Conservation (phyloP, 306 rosid genomes). For the Amphicarpaea edgeworthii region DNA sequence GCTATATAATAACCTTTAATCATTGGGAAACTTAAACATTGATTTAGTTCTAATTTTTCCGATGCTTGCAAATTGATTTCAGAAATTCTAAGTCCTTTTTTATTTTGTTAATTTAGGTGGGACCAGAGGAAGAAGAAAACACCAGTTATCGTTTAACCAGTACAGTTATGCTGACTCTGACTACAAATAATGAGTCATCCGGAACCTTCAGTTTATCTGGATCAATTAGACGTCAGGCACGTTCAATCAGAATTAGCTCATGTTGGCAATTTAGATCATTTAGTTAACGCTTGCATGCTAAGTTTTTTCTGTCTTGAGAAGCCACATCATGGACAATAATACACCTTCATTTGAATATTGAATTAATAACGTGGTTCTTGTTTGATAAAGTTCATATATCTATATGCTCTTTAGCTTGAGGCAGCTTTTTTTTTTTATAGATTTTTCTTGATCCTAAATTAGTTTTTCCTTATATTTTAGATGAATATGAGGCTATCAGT, state of each 20-base stretch:
- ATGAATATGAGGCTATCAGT: slow-evolving; percentile 86
- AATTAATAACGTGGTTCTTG: slow-evolving; percentile 4
- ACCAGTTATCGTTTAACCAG: slow-evolving; percentile 85
- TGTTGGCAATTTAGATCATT: slow-evolving; percentile 14
- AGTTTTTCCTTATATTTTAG: slow-evolving; percentile 49
- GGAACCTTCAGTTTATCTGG: slow-evolving; percentile 95
- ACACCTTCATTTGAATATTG: slow-evolving; percentile 23
- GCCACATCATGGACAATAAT: slow-evolving; percentile 35
- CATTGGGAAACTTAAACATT: slow-evolving; percentile 4
- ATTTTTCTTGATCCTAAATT: slow-evolving; percentile 14
- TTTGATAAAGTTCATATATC: background rate
- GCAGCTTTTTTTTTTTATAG: background rate
- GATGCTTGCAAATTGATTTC: slow-evolving; percentile 15
- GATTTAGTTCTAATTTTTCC: slow-evolving; percentile 10
- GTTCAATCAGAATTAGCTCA: slow-evolving; percentile 41
- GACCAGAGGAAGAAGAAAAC: slow-evolving; percentile 87
- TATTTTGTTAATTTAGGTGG: slow-evolving; percentile 61
- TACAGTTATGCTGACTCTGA: slow-evolving; percentile 91
- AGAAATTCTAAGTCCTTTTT: slow-evolving; percentile 15
- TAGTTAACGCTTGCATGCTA: slow-evolving; percentile 11
- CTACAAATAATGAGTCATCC: slow-evolving; percentile 81
- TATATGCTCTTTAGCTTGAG: background rate
- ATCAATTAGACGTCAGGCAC: slow-evolving; percentile 93
- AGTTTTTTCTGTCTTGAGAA: slow-evolving; percentile 27
- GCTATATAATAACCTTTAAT: slow-evolving; percentile 26